These are phyloP conservation scores for Colletotrichum tropicicola DNA, from an alignment of 2,329 filamentous ascomycete genomes.

Conservation along the genomic window DNA sequence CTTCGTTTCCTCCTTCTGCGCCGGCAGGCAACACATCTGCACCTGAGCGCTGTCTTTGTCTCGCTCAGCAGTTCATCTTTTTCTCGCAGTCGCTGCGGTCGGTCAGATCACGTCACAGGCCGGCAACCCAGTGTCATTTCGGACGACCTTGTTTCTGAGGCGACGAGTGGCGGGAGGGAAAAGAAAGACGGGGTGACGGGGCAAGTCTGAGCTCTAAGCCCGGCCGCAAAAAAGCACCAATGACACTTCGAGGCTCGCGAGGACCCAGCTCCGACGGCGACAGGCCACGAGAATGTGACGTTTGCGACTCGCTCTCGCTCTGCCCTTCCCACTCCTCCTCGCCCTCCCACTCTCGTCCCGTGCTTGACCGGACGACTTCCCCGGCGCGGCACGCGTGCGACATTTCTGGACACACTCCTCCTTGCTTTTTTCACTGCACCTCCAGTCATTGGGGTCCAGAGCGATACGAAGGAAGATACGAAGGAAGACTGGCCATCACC, in stretches of 20 bases:
- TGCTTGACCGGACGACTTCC: constrained; percentile 5
- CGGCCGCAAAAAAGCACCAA: constrained; percentile 21
- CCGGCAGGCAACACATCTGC: too few species aligned
- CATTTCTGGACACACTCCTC: not conserved
- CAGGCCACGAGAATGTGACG: constrained; percentile 7
- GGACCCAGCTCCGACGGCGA: constrained; percentile 22
- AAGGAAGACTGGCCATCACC: too few species aligned
- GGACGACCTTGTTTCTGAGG: constrained; percentile 2
- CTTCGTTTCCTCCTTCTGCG: too few species aligned
- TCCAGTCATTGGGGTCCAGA: too few species aligned
- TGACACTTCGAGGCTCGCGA: constrained; percentile 11
- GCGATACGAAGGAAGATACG: too few species aligned
- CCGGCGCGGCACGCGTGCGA: constrained; percentile 1
- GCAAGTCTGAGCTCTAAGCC: constrained; percentile 1
- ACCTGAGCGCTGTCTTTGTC: too few species aligned
- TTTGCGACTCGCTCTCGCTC: not conserved
- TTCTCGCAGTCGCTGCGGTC: not conserved
- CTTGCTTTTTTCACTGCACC: too few species aligned
- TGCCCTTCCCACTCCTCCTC: not conserved
- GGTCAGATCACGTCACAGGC: not conserved
- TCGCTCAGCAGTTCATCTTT: not conserved
- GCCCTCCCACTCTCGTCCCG: not conserved
- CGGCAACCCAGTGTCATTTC: not conserved
- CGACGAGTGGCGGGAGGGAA: not conserved
- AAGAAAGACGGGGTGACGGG: constrained; percentile 13